Evolutionary conservation across 2,329 filamentous ascomycete species (phyloP).

Genomic region (Septoria petroselini): DNA sequence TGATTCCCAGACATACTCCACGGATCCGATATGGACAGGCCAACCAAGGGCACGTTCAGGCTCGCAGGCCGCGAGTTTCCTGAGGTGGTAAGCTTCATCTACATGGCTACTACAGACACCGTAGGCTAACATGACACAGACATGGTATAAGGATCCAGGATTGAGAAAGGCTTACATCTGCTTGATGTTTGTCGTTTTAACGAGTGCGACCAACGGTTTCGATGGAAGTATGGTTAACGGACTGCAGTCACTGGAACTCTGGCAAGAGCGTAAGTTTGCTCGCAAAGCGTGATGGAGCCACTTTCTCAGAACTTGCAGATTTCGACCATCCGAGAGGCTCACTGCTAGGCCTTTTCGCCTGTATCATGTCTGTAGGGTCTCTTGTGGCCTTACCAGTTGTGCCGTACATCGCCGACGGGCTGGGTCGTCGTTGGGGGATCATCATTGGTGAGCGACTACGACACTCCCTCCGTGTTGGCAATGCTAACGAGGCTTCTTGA

Average conservation of each 20-base stretch:
- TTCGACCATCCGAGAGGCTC: slow-evolving; percentile 37
- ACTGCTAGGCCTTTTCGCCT: slow-evolving; percentile 46
- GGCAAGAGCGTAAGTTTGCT: slow-evolving; percentile 41
- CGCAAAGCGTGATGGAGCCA: not conserved
- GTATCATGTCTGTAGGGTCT: slow-evolving; percentile 51
- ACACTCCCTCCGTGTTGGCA: not conserved
- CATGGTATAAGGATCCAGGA: slow-evolving; percentile 36
- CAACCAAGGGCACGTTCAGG: slow-evolving; percentile 36
- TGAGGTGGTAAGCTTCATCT: slow-evolving; percentile 21
- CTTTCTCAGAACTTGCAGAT: slow-evolving; percentile 14
- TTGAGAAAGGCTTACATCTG: slow-evolving; percentile 36
- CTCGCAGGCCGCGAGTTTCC: slow-evolving; percentile 35
- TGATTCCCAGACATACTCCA: not conserved
- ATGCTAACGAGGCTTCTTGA: too few relatives aligned
- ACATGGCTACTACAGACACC: not conserved
- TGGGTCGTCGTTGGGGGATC: slow-evolving; percentile 49
- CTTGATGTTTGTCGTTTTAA: slow-evolving; percentile 37
- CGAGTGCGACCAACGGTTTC: slow-evolving; percentile 47
- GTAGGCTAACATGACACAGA: slow-evolving; percentile 11
- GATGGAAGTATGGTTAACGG: slow-evolving; percentile 53
- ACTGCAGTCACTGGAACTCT: slow-evolving; percentile 47
- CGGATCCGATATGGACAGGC: slow-evolving; percentile 32
- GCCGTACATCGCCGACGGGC: slow-evolving; percentile 49
- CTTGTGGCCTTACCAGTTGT: slow-evolving; percentile 49
- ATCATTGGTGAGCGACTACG: slow-evolving; percentile 43